Conservation (phyloP, 768 basidiomycete genomes). For the Pleurotus eryngii region DNA sequence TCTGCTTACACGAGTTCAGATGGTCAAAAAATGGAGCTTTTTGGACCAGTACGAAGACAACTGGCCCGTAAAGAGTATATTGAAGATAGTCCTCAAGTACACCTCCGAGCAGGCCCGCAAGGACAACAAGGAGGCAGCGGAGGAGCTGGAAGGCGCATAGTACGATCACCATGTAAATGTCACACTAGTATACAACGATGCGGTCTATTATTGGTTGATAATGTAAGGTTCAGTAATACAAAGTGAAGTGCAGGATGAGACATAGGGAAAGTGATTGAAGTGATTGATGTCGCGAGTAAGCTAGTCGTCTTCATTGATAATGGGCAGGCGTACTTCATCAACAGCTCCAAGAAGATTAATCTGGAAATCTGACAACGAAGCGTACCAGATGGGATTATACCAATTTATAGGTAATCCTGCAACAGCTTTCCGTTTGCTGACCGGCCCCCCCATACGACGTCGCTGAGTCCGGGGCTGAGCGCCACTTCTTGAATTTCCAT, state of each 20-base stretch:
- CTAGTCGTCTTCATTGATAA: not conserved
- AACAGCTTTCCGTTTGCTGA: not conserved
- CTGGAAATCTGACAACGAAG: not conserved
- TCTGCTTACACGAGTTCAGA: not conserved
- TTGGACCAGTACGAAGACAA: constrained; percentile 1
- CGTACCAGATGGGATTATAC: not conserved
- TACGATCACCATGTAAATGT: too few species aligned
- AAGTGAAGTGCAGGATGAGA: too few species aligned
- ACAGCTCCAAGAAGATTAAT: not conserved
- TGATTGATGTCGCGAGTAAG: not conserved
- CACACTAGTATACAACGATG: too few species aligned
- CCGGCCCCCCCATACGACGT: not conserved
- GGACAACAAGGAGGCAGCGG: too few species aligned
- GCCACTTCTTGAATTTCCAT: not conserved
- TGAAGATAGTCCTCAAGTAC: constrained; percentile 3
- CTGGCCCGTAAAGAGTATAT: constrained; percentile 4
- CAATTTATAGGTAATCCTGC: not conserved
- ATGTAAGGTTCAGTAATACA: too few species aligned
- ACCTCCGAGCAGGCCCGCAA: not conserved
- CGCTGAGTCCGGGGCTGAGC: not conserved
- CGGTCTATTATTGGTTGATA: too few species aligned
- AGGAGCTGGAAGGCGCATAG: too few species aligned
- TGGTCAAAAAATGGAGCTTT: not conserved
- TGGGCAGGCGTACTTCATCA: not conserved
- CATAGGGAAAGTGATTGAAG: too few species aligned